Percentiles rank a stretch among this genome's conserved stretches.
phyloP scores from a whole-genome alignment of 2,329 filamentous ascomycete species.

The Aspergillus sp. region DNA sequence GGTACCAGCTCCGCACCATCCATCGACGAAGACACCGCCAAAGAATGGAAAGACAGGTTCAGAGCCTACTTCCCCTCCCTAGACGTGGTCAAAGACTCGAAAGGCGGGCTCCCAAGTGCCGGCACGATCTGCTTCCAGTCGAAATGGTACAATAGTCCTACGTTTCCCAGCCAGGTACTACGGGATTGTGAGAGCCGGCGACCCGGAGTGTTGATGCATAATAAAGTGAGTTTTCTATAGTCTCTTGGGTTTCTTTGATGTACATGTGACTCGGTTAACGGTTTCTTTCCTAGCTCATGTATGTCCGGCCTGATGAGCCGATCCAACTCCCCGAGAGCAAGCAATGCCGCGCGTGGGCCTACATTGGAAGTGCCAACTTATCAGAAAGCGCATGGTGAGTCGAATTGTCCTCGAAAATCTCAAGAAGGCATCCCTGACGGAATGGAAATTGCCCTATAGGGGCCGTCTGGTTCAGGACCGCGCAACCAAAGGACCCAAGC shows the following conservation, averaged over 20 bases:
- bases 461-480: constrained; percentile 73
- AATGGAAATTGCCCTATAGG: constrained; percentile 48
- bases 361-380: constrained; percentile 86
- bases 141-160: constrained; percentile 66
- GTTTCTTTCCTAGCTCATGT: constrained; percentile 27
- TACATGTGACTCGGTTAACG: background rate
- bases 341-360: constrained; percentile 65
- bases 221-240: constrained; percentile 63
- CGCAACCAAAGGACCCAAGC: constrained; percentile 63
- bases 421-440: background rate
- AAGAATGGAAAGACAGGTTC: constrained; percentile 53
- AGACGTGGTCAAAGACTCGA: constrained; percentile 64
- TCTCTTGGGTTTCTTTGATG: background rate
- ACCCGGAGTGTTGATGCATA: constrained; percentile 77
- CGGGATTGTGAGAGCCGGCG: constrained; percentile 73
- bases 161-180: constrained; percentile 70
- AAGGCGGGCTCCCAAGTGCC: constrained; percentile 61
- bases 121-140: constrained; percentile 80
- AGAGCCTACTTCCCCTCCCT: constrained; percentile 78
- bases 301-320: constrained; percentile 26
- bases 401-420: background rate
- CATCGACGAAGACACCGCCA: constrained; percentile 27
- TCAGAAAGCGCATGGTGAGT: constrained; percentile 89
- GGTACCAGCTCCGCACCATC: constrained; percentile 46
- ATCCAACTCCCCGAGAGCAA: constrained; percentile 20